phyloP scores from a whole-genome alignment of 1,284 basidiomycete genomes.

The Meripilus lineatus region DNA sequence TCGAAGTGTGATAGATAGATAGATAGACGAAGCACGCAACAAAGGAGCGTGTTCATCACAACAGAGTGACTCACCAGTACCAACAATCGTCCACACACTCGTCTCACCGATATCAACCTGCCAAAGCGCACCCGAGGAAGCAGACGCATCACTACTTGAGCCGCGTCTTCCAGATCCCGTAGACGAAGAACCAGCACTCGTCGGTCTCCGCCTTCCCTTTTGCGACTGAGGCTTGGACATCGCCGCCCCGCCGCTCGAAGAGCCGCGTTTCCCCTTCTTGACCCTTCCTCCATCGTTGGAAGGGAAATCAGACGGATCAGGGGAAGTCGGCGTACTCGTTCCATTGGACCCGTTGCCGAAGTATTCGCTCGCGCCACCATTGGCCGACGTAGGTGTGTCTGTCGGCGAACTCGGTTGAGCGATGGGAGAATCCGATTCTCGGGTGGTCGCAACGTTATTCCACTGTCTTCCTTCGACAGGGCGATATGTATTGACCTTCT shows the following conservation, averaged over 20 bases:
- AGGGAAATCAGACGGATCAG: slow-evolving; percentile 62
- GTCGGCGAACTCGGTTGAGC: slow-evolving; percentile 60
- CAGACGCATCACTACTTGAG: slow-evolving; percentile 57
- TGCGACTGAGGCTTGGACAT: slow-evolving; percentile 53
- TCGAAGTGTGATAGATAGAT: not conserved
- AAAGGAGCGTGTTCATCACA: too few species aligned
- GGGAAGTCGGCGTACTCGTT: slow-evolving; percentile 67
- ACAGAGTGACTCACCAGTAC: too few species aligned
- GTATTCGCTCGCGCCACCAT: slow-evolving; percentile 54
- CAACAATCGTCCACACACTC: slow-evolving; percentile 91
- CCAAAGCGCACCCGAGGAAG: slow-evolving; percentile 78
- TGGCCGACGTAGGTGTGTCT: slow-evolving; percentile 51
- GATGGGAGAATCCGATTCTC: slow-evolving; percentile 49
- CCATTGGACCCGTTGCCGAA: slow-evolving; percentile 44
- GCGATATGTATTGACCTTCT: slow-evolving; percentile 83
- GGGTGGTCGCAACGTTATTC: slow-evolving; percentile 35
- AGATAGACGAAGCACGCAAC: slow-evolving; percentile 43
- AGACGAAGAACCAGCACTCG: slow-evolving; percentile 68
- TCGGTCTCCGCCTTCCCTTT: slow-evolving; percentile 66
- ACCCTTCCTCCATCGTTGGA: slow-evolving; percentile 79
- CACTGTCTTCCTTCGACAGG: slow-evolving; percentile 77
- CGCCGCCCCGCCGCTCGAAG: slow-evolving; percentile 60
- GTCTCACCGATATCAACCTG: slow-evolving; percentile 86
- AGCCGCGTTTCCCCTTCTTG: slow-evolving; percentile 70
- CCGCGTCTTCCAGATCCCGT: slow-evolving; percentile 60